Base-by-base conservation (phyloP, 306 rosid species). In the Echinosophora koreensis region DNA sequence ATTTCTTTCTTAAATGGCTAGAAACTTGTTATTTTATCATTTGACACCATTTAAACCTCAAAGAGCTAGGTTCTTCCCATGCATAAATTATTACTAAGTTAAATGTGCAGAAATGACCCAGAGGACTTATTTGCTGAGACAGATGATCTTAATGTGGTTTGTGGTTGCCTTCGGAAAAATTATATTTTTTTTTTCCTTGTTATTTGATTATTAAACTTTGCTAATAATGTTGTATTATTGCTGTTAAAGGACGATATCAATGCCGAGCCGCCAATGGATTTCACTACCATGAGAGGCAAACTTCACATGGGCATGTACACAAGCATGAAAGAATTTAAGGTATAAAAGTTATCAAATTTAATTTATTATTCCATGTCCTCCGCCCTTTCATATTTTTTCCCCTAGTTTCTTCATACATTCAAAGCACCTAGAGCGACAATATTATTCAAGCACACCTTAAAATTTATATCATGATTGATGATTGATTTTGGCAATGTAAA, bases 261-360 rank as follows among this genome's bases (percentile, higher is more conserved):
- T 27, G 47, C 5, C 27, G 71, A 71, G 47, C 50, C 51, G 12
- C 83, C 77, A 12, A 79, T 70, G 83, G 78, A 71, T 41, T 71
- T 70, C 8, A 72, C 39, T 11, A 79, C 83, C 7, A 50, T 78
- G 65, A 60, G 82, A 12, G 82, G 65, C 30, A 78, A 78, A 37
- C 54, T 78, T 8, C 57, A 79, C 0, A 57, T 61, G 39, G 34
- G 12, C 59, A 35, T 79, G 58, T 79, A 70, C 1, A 50, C 78
- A 38, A 14, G 14, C 8, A 1, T 79, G 2, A 66, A 71, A 16
- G n/a, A 39, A 2, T 61, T 70, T 32, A 62, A 79, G 83, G 83
- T 79, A 27, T 52, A 28, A 22, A 37, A 41, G 18, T 13, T 14
- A 59, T 42, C 32, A 59, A 28, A 14, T 73, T 22, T 13, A 28